Conservation (phyloP, 768 basidiomycete species). For the Pholiota microspora region DNA sequence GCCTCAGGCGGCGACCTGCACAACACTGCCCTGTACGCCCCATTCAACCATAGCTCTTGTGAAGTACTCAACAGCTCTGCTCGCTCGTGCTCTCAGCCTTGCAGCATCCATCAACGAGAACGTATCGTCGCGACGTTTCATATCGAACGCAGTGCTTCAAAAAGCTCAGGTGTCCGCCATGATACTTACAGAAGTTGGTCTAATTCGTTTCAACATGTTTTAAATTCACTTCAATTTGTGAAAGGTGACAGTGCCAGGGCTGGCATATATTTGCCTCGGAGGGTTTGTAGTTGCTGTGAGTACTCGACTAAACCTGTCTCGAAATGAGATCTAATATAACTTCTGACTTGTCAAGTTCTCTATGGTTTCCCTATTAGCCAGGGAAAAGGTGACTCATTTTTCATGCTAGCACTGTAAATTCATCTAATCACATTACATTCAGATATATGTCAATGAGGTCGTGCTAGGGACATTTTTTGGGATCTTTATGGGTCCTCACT, state of each 20-base stretch:
- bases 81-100: background rate
- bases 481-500: slow-evolving; percentile 69
- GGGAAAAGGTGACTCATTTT: slow-evolving; percentile 59
- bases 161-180: no score
- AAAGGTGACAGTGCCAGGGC: slow-evolving; percentile 6
- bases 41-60: no score
- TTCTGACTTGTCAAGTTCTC: slow-evolving; percentile 60
- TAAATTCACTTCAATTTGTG: background rate
- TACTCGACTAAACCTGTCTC: background rate
- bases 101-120: background rate
- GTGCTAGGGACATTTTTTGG: slow-evolving; percentile 81
- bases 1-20: no score
- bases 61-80: no score
- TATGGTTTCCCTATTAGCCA: slow-evolving; percentile 77
- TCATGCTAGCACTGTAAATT: background rate
- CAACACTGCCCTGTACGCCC: no score
- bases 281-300: slow-evolving; percentile 9
- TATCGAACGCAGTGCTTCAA: no score
- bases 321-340: background rate
- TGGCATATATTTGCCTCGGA: slow-evolving; percentile 9
- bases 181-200: slow-evolving; percentile 9
- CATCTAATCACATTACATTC: background rate
- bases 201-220: background rate
- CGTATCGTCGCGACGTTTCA: no score
- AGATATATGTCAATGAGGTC: slow-evolving; percentile 92